phyloP scores from a whole-genome alignment of 305 asterid genomes.

The Solanum hybrid region DNA sequence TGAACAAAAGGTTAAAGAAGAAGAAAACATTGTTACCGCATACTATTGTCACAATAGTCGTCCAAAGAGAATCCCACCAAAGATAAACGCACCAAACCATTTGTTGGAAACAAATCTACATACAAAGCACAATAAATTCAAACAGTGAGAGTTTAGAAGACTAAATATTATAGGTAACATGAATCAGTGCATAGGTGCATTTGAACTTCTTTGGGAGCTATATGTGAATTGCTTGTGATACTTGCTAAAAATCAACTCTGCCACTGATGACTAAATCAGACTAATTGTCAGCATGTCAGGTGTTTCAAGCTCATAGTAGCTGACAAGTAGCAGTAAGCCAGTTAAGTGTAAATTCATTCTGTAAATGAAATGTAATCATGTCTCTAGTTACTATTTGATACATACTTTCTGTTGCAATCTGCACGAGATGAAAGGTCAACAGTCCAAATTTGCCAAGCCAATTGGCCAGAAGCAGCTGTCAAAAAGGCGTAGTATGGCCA shows the following conservation, averaged over 20 bases:
- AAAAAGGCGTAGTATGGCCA: constrained; percentile 67
- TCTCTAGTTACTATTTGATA: constrained; percentile 1
- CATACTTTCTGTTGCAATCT: constrained; percentile 83
- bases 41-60: constrained; percentile 42
- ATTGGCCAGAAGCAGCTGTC: constrained; percentile 56
- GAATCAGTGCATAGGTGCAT: neutral
- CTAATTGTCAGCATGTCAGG: neutral
- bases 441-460: constrained; percentile 78
- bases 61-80: constrained; percentile 66
- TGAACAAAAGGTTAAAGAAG: neutral
- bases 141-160: neutral
- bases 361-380: neutral
- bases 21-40: neutral
- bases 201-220: neutral
- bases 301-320: neutral
- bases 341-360: neutral
- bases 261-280: neutral
- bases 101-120: constrained; percentile 81
- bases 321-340: neutral
- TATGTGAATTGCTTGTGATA: neutral
- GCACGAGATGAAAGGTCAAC: constrained; percentile 66
- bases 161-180: neutral
- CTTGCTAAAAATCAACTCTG: neutral
- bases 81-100: constrained; percentile 89
- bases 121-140: neutral